Conservation (phyloP, 164 flowering plant genomes). For the Stephania japonica region DNA sequence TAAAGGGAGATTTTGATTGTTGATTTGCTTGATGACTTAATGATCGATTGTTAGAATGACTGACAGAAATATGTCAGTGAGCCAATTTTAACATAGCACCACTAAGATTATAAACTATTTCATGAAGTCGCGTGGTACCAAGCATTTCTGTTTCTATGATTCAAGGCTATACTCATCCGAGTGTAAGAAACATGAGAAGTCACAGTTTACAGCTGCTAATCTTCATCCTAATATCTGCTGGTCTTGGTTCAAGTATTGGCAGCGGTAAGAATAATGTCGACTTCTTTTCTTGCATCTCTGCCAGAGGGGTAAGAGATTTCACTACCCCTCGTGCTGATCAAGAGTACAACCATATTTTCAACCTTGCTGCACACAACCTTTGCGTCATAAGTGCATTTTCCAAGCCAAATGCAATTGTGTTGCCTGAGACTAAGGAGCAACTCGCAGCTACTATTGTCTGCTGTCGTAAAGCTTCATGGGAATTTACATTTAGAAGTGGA, state of each 20-base stretch:
- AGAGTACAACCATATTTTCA: slow-evolving; percentile 5
- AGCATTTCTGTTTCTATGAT: too few species aligned
- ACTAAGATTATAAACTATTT: too few species aligned
- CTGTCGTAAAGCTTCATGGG: neutral
- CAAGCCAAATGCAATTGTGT: slow-evolving; percentile 10
- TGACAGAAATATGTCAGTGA: too few species aligned
- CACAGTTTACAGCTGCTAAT: neutral
- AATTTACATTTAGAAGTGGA: slow-evolving; percentile 14
- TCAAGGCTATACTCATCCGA: neutral
- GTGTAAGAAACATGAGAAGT: neutral
- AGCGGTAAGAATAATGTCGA: neutral
- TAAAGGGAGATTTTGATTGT: too few species aligned
- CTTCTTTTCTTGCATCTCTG: slow-evolving; percentile 3
- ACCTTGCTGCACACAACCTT: slow-evolving; percentile 14
- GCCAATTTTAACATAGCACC: too few species aligned
- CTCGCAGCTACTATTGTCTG: slow-evolving; percentile 7
- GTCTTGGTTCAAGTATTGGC: neutral
- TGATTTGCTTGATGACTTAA: too few species aligned
- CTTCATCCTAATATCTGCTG: neutral
- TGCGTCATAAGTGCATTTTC: neutral
- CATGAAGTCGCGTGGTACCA: too few species aligned
- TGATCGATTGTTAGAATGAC: too few species aligned
- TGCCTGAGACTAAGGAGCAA: slow-evolving; percentile 14
- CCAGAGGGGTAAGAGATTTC: neutral
- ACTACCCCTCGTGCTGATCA: neutral